Conservation (phyloP, 1,284 basidiomycete genomes). For the Heterobasidion annosum region DNA sequence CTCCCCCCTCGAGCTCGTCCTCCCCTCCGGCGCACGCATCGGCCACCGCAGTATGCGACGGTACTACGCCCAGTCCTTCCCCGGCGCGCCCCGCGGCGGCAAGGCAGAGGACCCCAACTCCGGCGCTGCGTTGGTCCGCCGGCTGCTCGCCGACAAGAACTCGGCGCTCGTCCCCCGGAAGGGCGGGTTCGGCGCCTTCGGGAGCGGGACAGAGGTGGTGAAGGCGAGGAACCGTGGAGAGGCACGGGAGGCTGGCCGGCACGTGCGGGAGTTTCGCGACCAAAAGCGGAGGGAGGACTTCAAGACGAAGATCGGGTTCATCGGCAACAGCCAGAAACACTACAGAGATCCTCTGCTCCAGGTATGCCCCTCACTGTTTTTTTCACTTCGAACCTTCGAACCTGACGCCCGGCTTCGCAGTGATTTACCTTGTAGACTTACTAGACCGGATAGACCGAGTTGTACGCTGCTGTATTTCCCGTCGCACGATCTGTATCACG, state of each 20-base stretch:
- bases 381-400: too few relatives aligned
- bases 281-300: conserved; percentile 73
- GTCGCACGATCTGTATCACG: too few relatives aligned
- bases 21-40: conserved; percentile 89
- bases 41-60: conserved; percentile 85
- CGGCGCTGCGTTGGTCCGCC: conserved; percentile 65
- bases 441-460: too few relatives aligned
- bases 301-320: conserved; percentile 74
- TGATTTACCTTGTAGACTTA: background rate
- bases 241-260: conserved; percentile 86
- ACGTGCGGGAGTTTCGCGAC: conserved; percentile 83
- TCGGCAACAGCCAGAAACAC: conserved; percentile 87
- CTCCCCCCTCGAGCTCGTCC: conserved; percentile 81
- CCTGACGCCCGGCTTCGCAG: background rate
- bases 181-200: conserved; percentile 82
- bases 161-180: conserved; percentile 76
- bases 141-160: conserved; percentile 72
- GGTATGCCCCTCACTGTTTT: conserved; percentile 12
- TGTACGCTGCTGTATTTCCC: too few relatives aligned
- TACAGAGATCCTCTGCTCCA: conserved; percentile 45
- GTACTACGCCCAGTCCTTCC: conserved; percentile 84
- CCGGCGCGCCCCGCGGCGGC: conserved; percentile 21
- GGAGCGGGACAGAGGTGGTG: conserved; percentile 72
- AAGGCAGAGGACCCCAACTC: conserved; percentile 56
- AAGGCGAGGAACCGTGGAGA: conserved; percentile 93